phyloP scores from a whole-genome alignment of 2,329 filamentous ascomycete genomes.

The Dichotomopilus funicola region DNA sequence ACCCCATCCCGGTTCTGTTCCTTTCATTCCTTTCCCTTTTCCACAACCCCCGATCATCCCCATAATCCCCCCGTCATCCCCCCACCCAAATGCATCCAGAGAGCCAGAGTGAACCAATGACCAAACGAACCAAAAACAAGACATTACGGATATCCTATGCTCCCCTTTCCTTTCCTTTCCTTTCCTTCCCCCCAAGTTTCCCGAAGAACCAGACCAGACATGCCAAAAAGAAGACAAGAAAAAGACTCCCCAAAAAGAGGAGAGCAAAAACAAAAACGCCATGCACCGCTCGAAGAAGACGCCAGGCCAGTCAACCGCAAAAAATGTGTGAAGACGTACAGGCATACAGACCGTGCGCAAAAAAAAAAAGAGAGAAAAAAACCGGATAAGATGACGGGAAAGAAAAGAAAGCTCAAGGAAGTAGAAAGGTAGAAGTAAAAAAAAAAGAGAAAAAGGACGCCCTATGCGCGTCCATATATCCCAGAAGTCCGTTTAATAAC shows the following conservation, averaged over 20 bases:
- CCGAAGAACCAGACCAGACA: neutral
- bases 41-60: neutral
- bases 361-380: neutral
- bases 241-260: too few species aligned
- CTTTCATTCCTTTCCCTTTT: too few species aligned
- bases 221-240: neutral
- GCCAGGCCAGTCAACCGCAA: too few species aligned
- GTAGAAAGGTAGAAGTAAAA: too few species aligned
- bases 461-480: too few species aligned
- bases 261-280: neutral
- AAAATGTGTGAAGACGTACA: too few species aligned
- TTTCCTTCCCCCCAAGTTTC: neutral
- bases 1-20: too few species aligned
- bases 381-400: neutral
- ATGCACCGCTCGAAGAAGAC: neutral
- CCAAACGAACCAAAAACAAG: slow-evolving; percentile 13
- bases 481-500: too few species aligned
- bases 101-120: slow-evolving; percentile 1
- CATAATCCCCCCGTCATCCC: neutral
- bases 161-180: neutral
- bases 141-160: slow-evolving; percentile 16
- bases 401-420: neutral
- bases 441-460: too few species aligned
- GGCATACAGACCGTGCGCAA: too few species aligned
- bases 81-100: neutral